phyloP scores from a whole-genome alignment of 305 asterid species.

The Fraxinus ornus region DNA sequence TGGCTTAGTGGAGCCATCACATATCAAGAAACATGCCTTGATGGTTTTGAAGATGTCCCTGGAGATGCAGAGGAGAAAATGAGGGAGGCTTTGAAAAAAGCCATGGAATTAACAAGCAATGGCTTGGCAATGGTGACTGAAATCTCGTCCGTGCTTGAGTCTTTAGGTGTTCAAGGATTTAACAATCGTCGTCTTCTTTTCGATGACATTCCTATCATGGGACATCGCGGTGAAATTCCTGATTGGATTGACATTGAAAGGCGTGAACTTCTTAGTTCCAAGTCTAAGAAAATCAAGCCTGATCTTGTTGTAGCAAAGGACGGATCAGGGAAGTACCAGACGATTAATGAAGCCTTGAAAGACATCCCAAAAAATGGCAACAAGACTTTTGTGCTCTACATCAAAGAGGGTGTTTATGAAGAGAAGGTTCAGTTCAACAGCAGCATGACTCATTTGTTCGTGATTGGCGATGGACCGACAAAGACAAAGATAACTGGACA shows the following conservation, averaged over 20 bases:
- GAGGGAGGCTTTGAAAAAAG: slow-evolving; percentile 25
- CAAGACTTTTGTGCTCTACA: slow-evolving; percentile 30
- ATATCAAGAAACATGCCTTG: slow-evolving; percentile 53
- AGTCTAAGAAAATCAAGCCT: slow-evolving; percentile 14
- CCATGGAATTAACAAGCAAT: slow-evolving; percentile 44
- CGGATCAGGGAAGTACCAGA: slow-evolving; percentile 37
- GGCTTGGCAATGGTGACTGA: slow-evolving; percentile 43
- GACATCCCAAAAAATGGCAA: slow-evolving; percentile 22
- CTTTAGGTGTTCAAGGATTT: not conserved
- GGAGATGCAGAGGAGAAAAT: slow-evolving; percentile 33
- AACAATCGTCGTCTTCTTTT: slow-evolving; percentile 15
- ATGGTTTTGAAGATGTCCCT: slow-evolving; percentile 36
- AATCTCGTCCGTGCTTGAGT: slow-evolving; percentile 21
- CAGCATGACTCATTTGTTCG: slow-evolving; percentile 23
- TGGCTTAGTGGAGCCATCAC: slow-evolving; percentile 64
- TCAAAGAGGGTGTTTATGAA: slow-evolving; percentile 42
- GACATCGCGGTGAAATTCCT: not conserved
- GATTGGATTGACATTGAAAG: not conserved
- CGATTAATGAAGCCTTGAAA: slow-evolving; percentile 37
- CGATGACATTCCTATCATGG: not conserved
- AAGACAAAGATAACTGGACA: slow-evolving; percentile 35
- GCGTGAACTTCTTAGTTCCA: slow-evolving; percentile 20
- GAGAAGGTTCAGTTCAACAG: slow-evolving; percentile 30
- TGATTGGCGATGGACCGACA: slow-evolving; percentile 48
- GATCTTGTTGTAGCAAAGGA: slow-evolving; percentile 39